Evolutionary conservation across 805 yeast genomes (phyloP).

Genomic region (Candida stauntonica): DNA sequence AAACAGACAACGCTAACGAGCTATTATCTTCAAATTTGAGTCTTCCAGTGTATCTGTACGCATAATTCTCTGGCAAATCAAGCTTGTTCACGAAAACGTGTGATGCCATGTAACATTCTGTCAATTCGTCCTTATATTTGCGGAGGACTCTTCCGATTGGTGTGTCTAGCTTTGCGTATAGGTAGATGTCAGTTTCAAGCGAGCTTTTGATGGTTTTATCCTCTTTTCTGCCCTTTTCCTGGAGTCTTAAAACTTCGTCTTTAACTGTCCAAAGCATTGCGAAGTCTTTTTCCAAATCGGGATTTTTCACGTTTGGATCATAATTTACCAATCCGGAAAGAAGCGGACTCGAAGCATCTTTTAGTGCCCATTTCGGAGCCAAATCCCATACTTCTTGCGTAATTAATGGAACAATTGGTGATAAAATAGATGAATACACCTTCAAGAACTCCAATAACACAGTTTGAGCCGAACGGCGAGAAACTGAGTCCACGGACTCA

Average conservation of each 20-base stretch:
- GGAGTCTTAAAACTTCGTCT: constrained; percentile 42
- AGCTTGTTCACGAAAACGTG: constrained; percentile 37
- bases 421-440: constrained; percentile 59
- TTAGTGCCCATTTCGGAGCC: constrained; percentile 33
- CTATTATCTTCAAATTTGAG: constrained; percentile 28
- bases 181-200: constrained; percentile 49
- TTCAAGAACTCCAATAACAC: constrained; percentile 57
- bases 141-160: constrained; percentile 10
- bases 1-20: constrained; percentile 34
- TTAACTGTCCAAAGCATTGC: constrained; percentile 42
- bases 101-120: constrained; percentile 63
- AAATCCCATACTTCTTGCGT: constrained; percentile 86
- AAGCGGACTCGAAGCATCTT: constrained; percentile 16
- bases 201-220: constrained; percentile 48
- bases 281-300: constrained; percentile 38
- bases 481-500: constrained; percentile 41
- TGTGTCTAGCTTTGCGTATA: constrained; percentile 26
- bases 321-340: constrained; percentile 13
- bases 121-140: constrained; percentile 36
- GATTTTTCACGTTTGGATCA: constrained; percentile 30
- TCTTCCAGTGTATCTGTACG: constrained; percentile 29
- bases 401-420: constrained; percentile 80
- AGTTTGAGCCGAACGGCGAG: constrained; percentile 58
- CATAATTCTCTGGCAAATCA: constrained; percentile 9
- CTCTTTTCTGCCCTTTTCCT: constrained; percentile 53